Evolutionary conservation across 2,329 filamentous ascomycete species (phyloP).

Genomic region (Incumbomyces lentus): DNA sequence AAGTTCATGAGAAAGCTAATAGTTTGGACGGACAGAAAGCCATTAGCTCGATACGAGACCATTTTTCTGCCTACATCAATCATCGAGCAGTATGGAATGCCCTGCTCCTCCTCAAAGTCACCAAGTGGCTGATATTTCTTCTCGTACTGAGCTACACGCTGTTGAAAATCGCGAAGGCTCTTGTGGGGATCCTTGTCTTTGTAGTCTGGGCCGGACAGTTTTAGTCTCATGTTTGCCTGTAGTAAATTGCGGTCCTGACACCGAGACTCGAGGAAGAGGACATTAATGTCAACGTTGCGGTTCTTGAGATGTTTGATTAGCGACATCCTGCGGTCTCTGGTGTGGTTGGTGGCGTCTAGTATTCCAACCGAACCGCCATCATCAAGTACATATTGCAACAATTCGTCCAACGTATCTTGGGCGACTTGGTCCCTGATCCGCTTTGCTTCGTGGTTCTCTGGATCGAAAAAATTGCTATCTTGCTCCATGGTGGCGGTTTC

Average conservation of each 20-base stretch:
- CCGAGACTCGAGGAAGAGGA: slow-evolving; percentile 90
- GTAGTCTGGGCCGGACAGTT: slow-evolving; percentile 92
- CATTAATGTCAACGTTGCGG: slow-evolving; percentile 70
- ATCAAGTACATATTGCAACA: slow-evolving; percentile 77
- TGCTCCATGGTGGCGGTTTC: slow-evolving; percentile 60
- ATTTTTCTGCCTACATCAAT: slow-evolving; percentile 94
- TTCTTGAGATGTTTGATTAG: slow-evolving; percentile 74
- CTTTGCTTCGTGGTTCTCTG: slow-evolving; percentile 70
- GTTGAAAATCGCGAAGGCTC: slow-evolving; percentile 82
- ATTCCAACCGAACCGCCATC: slow-evolving; percentile 84
- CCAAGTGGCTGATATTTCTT: slow-evolving; percentile 88
- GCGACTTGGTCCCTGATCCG: slow-evolving; percentile 84
- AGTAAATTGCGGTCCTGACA: slow-evolving; percentile 76
- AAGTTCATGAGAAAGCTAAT: slow-evolving; percentile 95
- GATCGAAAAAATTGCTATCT: slow-evolving; percentile 88
- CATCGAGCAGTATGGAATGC: slow-evolving; percentile 95
- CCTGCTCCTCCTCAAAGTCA: slow-evolving; percentile 77
- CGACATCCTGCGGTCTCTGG: slow-evolving; percentile 68
- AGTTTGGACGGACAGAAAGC: slow-evolving; percentile 84
- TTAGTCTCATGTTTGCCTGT: slow-evolving; percentile 93
- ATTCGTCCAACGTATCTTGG: slow-evolving; percentile 81
- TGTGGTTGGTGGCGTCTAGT: slow-evolving; percentile 95
- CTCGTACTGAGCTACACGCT: slow-evolving; percentile 84
- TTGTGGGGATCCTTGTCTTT: slow-evolving; percentile 80
- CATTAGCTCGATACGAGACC: slow-evolving; percentile 77